phyloP scores from a whole-genome alignment of 2,329 filamentous ascomycete species.

The Arthrinium phaeospermum region DNA sequence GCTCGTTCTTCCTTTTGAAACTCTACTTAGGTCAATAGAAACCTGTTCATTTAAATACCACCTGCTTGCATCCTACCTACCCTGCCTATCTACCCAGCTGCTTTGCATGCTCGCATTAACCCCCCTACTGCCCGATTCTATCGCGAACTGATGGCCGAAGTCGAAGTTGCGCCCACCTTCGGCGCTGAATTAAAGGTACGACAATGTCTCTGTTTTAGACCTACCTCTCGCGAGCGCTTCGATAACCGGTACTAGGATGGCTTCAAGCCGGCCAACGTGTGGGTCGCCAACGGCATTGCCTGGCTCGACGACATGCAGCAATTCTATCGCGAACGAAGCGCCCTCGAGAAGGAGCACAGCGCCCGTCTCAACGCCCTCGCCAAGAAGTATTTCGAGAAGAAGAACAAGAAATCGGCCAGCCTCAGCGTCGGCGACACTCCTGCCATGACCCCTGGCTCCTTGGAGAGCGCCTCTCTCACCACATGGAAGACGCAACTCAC shows the following conservation, averaged over 20 bases:
- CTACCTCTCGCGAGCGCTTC: slow-evolving; percentile 28
- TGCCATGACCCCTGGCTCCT: slow-evolving; percentile 88
- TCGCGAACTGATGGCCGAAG: slow-evolving; percentile 71
- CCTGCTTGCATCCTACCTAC: not conserved
- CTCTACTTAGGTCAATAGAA: not conserved
- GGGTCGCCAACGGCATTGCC: slow-evolving; percentile 86
- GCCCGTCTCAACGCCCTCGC: slow-evolving; percentile 85
- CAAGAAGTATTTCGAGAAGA: slow-evolving; percentile 98
- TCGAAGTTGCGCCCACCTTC: slow-evolving; percentile 84
- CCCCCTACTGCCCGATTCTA: slow-evolving; percentile 16
- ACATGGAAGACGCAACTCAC: slow-evolving; percentile 96
- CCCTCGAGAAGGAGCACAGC: slow-evolving; percentile 96
- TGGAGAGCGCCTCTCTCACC: slow-evolving; percentile 95
- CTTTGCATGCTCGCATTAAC: slow-evolving; percentile 31
- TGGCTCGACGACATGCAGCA: slow-evolving; percentile 98
- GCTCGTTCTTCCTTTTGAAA: not conserved
- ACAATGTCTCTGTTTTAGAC: slow-evolving; percentile 9
- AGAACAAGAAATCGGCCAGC: slow-evolving; percentile 84
- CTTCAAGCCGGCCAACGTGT: slow-evolving; percentile 92
- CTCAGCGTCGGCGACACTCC: slow-evolving; percentile 94
- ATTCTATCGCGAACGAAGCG: slow-evolving; percentile 94
- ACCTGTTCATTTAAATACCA: not conserved
- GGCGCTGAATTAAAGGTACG: slow-evolving; percentile 90
- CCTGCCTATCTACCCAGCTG: not conserved
- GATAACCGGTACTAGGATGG: slow-evolving; percentile 70